Percentiles rank a stretch among this genome's conserved stretches.
Evolutionary conservation across 2,329 filamentous ascomycete genomes (phyloP).

Genomic region (Clarireedia sp.): DNA sequence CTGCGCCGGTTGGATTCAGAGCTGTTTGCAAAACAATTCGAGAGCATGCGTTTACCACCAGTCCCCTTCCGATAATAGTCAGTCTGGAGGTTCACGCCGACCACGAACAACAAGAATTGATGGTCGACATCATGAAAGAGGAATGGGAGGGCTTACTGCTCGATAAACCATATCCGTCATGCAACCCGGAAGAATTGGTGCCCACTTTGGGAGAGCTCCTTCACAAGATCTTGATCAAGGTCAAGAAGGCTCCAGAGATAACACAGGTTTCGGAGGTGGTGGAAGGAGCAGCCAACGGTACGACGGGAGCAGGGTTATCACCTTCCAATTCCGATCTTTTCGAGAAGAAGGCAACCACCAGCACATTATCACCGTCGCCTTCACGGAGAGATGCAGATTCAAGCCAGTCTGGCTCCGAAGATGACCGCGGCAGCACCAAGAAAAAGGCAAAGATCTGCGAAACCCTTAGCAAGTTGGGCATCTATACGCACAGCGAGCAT

Average conservation of each 20-base stretch:
- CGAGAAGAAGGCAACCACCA: slow-evolving; percentile 8
- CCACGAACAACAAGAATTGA: slow-evolving; percentile 74
- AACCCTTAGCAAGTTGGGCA: slow-evolving; percentile 62
- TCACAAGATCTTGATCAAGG: slow-evolving; percentile 77
- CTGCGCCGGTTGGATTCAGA: slow-evolving; percentile 77
- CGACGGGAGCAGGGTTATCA: neutral
- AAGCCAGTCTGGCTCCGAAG: slow-evolving; percentile 25
- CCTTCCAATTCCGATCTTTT: neutral
- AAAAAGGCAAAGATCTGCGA: slow-evolving; percentile 53
- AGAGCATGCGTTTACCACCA: slow-evolving; percentile 69
- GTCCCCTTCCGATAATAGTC: slow-evolving; percentile 76
- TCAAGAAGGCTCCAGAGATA: slow-evolving; percentile 45
- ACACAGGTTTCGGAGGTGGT: neutral
- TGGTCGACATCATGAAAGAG: slow-evolving; percentile 90
- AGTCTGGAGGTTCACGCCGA: slow-evolving; percentile 88
- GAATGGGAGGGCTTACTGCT: slow-evolving; percentile 74
- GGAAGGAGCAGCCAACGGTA: neutral
- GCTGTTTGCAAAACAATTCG: slow-evolving; percentile 75
- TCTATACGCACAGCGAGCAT: slow-evolving; percentile 82
- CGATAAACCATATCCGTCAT: slow-evolving; percentile 42
- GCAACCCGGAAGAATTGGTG: slow-evolving; percentile 44
- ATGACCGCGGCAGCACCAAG: slow-evolving; percentile 24
- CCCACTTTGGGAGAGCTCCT: slow-evolving; percentile 64
- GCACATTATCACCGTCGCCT: slow-evolving; percentile 15
- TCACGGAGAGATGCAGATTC: slow-evolving; percentile 21